Percentiles rank a stretch among this genome's conserved stretches.
phyloP scores from a whole-genome alignment of 257 asterid species.

The Solanum lignicaule region DNA sequence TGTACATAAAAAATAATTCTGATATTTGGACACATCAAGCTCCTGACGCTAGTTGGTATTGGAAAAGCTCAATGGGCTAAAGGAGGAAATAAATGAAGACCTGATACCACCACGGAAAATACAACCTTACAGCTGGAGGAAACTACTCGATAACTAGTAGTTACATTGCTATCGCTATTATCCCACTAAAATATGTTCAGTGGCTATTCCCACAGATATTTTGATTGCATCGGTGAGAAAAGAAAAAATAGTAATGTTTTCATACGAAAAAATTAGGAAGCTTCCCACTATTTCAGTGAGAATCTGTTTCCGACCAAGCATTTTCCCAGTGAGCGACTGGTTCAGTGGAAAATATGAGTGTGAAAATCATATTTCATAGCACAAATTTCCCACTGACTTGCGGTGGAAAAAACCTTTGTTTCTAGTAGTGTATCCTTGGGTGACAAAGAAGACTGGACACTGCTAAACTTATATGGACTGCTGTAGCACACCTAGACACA shows the following conservation, averaged over 20 bases:
- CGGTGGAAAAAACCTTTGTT: background rate
- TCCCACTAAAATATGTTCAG: background rate
- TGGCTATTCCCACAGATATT: background rate
- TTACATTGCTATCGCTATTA: background rate
- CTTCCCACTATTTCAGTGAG: background rate
- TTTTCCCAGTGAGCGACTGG: background rate
- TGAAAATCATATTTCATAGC: background rate
- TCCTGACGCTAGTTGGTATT: background rate
- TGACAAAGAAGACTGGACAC: background rate
- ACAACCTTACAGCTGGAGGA: background rate
- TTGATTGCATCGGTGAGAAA: background rate
- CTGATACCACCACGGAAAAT: background rate
- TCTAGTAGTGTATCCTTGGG: background rate
- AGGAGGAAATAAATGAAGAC: background rate
- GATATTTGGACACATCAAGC: background rate
- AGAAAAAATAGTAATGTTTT: background rate
- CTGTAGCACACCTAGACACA: background rate
- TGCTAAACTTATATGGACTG: background rate
- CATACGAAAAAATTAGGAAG: background rate
- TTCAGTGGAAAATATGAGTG: background rate
- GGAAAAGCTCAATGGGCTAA: background rate
- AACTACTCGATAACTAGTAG: background rate
- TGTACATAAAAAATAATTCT: background rate
- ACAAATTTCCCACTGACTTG: background rate
- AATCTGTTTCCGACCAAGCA: background rate